Evolutionary conservation across 176 grass and related monocot species (phyloP), one percentile per base, ranked within the genome.

Genomic region (Tuctoria greenei): DNA sequence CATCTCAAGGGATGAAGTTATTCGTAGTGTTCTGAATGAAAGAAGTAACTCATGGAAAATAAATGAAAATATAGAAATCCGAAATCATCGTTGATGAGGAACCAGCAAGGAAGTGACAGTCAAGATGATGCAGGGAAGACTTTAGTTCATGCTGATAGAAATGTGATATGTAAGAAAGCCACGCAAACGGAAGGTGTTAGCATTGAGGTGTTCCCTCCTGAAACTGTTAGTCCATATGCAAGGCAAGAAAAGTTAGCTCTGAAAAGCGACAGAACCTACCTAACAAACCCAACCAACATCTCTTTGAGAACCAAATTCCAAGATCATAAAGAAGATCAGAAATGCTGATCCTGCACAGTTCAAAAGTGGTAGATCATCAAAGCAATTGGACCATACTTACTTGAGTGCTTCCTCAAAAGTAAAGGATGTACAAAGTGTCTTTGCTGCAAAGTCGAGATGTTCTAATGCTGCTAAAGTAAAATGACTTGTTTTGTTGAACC

Each of bases 321-420:
- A 46, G 44, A 46, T 4, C 44, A 66, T 25, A 47, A 71, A 63
- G 46, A 77, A 36, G 69, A n/a, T n/a, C 23, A 39, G 35, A 72
- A 74, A 76, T 38, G 13, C 38, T n/a, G n/a, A n/a, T n/a, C n/a
- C n/a, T n/a, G n/a, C n/a, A n/a, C n/a, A n/a, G n/a, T n/a, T n/a
- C n/a, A n/a, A n/a, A n/a, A n/a, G n/a, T n/a, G n/a, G n/a, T n/a
- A n/a, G n/a, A n/a, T n/a, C n/a, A n/a, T n/a, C n/a, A n/a, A n/a
- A n/a, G n/a, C n/a, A n/a, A n/a, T n/a, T n/a, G n/a, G n/a, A n/a
- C n/a, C n/a, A n/a, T n/a, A n/a, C n/a, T n/a, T n/a, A n/a, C n/a
- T n/a, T n/a, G n/a, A n/a, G n/a, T n/a, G n/a, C n/a, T n/a, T n/a
- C n/a, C n/a, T n/a, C n/a, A n/a, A n/a, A n/a, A n/a, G n/a, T n/a